Conservation (phyloP, 352 stramenopile species). For the Thalassiosira hispida region DNA sequence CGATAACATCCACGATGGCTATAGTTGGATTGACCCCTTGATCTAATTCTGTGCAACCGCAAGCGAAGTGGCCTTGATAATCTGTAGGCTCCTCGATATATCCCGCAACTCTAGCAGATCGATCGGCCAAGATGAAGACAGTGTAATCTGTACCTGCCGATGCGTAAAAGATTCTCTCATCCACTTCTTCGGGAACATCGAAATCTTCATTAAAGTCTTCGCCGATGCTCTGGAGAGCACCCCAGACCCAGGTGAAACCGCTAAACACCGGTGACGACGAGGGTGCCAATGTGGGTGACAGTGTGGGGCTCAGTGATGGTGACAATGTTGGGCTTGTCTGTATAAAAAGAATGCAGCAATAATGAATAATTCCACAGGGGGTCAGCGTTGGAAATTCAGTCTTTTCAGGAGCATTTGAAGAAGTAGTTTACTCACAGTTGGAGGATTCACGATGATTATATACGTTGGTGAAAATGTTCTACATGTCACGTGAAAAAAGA, state of each 20-base stretch:
- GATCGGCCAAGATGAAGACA: conserved; percentile 23
- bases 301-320: not conserved
- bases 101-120: conserved; percentile 16
- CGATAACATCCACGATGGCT: conserved; percentile 25
- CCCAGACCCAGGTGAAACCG: conserved; percentile 11
- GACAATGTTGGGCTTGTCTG: too few species aligned
- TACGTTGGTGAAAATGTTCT: too few species aligned
- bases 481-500: too few species aligned
- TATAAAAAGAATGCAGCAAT: too few species aligned
- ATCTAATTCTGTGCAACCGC: conserved; percentile 4
- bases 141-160: conserved; percentile 48
- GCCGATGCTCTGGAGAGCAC: conserved; percentile 6
- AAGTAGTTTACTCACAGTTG: too few species aligned
- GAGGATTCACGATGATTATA: too few species aligned
- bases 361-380: too few species aligned
- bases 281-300: conserved; percentile 2
- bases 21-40: conserved; percentile 26
- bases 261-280: not conserved
- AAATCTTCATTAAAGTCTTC: conserved; percentile 1
- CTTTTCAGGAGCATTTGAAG: too few species aligned
- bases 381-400: too few species aligned
- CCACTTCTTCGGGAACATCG: conserved; percentile 9
- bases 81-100: conserved; percentile 24
- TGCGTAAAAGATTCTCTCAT: conserved; percentile 26
- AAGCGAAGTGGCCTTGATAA: conserved; percentile 43